Conservation (phyloP, 2,329 filamentous ascomycete species). For the Penicillium psychrosexuale region DNA sequence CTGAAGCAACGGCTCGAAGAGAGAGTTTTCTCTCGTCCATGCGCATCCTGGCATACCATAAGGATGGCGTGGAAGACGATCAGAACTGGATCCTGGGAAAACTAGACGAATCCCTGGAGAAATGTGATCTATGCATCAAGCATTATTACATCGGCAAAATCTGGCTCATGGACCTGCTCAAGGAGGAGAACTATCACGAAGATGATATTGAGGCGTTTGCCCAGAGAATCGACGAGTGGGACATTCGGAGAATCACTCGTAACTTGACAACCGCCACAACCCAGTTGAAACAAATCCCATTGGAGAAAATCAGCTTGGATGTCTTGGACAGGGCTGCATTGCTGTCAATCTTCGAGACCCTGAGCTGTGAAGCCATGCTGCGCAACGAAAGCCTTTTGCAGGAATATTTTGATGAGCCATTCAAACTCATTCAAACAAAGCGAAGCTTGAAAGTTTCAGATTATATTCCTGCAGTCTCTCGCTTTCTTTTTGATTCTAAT, state of each 20-base stretch:
- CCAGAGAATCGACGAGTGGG: slow-evolving; percentile 57
- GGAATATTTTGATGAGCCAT: slow-evolving; percentile 74
- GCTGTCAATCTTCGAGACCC: slow-evolving; percentile 79
- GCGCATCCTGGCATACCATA: slow-evolving; percentile 65
- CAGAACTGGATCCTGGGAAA: slow-evolving; percentile 58
- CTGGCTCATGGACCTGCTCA: slow-evolving; percentile 59
- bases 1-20: slow-evolving; percentile 55
- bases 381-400: slow-evolving; percentile 52
- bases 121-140: slow-evolving; percentile 67
- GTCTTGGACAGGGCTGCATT: slow-evolving; percentile 60
- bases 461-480: slow-evolving; percentile 76
- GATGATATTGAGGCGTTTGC: slow-evolving; percentile 51
- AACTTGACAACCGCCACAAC: slow-evolving; percentile 58
- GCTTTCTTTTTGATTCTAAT: slow-evolving; percentile 77
- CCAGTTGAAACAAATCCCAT: slow-evolving; percentile 52
- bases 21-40: slow-evolving; percentile 65
- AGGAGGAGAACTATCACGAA: slow-evolving; percentile 56
- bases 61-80: slow-evolving; percentile 59
- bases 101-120: slow-evolving; percentile 58
- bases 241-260: slow-evolving; percentile 59
- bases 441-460: slow-evolving; percentile 73
- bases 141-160: slow-evolving; percentile 71
- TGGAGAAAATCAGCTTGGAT: slow-evolving; percentile 50
- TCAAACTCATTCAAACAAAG: slow-evolving; percentile 73
- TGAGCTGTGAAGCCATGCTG: slow-evolving; percentile 80